Conservation (phyloP, 495 filamentous ascomycete species). For the Sordaria brevicollis region DNA sequence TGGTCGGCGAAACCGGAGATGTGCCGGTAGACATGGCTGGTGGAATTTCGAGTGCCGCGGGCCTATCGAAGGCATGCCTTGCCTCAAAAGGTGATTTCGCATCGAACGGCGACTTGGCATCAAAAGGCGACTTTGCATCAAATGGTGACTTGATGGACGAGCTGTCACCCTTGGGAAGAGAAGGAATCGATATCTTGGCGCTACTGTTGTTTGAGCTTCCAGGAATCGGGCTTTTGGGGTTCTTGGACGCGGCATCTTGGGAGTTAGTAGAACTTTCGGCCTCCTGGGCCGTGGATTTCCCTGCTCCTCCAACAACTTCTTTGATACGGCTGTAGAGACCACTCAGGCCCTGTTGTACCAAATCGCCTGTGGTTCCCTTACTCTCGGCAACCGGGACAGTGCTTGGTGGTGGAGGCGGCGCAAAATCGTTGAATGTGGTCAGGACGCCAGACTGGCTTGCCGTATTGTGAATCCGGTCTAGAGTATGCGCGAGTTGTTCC, state of each 20-base stretch:
- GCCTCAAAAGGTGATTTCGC: not conserved
- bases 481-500: conserved; percentile 57
- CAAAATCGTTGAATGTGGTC: conserved; percentile 86
- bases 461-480: conserved; percentile 76
- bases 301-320: conserved; percentile 59
- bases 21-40: not conserved
- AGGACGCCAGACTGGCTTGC: conserved; percentile 70
- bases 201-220: conserved; percentile 24
- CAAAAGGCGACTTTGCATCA: not conserved
- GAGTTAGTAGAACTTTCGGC: conserved; percentile 19
- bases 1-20: not conserved
- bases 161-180: conserved; percentile 25
- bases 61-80: not conserved
- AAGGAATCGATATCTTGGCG: conserved; percentile 26
- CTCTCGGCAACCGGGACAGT: conserved; percentile 45
- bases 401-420: conserved; percentile 38
- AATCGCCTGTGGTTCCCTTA: conserved; percentile 58
- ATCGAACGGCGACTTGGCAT: not conserved
- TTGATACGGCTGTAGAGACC: conserved; percentile 75
- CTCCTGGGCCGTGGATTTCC: conserved; percentile 45
- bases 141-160: conserved; percentile 24
- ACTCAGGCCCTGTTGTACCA: conserved; percentile 71
- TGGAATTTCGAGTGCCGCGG: not conserved
- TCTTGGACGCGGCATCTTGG: conserved; percentile 24
- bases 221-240: conserved; percentile 16